A percentile compares a stretch with the other conserved stretches of the same genome.
Conservation (phyloP, 2,329 filamentous ascomycete genomes). For the Akanthomyces dipterigenus region DNA sequence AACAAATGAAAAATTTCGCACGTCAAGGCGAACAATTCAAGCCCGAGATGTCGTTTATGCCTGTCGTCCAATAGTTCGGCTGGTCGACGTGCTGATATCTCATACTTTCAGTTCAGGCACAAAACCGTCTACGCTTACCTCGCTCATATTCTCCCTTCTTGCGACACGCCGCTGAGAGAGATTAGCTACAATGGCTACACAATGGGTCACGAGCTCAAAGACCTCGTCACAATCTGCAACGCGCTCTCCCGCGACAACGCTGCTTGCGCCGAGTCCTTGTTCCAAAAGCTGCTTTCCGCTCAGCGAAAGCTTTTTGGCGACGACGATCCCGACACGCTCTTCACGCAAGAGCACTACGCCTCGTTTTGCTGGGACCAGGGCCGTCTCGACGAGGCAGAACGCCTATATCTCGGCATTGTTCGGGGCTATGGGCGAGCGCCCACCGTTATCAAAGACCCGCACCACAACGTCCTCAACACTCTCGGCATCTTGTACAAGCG, state of each 20-base stretch:
- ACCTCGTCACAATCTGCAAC: background rate
- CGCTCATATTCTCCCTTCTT: background rate
- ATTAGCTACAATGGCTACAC: conserved; percentile 4
- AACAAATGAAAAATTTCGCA: background rate
- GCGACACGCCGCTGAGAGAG: background rate
- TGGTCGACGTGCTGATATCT: background rate
- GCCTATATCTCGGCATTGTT: background rate
- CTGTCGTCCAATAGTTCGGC: background rate
- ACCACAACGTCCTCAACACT: conserved; percentile 1
- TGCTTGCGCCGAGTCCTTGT: background rate
- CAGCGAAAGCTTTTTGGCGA: background rate
- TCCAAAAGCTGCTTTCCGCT: background rate
- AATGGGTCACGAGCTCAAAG: background rate
- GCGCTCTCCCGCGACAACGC: background rate
- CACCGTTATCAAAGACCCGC: background rate
- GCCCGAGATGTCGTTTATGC: background rate
- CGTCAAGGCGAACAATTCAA: background rate
- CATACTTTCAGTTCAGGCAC: background rate
- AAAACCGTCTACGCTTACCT: background rate
- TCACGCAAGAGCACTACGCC: background rate
- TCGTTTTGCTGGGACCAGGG: background rate
- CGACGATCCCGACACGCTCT: conserved; percentile 1
- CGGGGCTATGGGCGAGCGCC: background rate
- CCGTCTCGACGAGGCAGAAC: background rate
- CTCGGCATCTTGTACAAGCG: background rate